Conservation (phyloP, 108 stramenopile species). For the Stephanodiscus triporus region DNA sequence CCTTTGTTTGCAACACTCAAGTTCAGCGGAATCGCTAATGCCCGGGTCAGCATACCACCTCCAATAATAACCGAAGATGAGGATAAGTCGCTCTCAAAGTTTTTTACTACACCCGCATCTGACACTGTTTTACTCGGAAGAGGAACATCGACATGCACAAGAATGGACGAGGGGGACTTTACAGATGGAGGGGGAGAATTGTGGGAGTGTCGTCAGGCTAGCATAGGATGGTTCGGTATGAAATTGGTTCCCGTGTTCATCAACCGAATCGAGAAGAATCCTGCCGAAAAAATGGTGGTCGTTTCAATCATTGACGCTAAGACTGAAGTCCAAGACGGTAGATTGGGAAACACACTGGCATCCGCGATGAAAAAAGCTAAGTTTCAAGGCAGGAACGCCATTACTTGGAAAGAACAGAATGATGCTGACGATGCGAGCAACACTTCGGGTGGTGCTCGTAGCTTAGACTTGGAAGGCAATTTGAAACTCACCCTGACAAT, state of each 20-base stretch:
- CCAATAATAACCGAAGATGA: constrained; percentile 11
- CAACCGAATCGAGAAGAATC: constrained; percentile 43
- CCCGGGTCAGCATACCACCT: constrained; percentile 9
- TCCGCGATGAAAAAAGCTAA: constrained; percentile 36
- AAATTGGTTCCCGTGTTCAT: constrained; percentile 45
- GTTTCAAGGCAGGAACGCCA: constrained; percentile 33
- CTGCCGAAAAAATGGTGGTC: constrained; percentile 8
- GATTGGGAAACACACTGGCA: constrained; percentile 30
- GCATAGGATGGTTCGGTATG: constrained; percentile 56
- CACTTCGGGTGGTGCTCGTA: not conserved
- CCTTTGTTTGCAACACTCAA: constrained; percentile 31
- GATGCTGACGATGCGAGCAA: not conserved
- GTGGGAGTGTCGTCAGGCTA: constrained; percentile 51
- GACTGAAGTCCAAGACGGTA: constrained; percentile 34
- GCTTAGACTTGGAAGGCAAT: constrained; percentile 35
- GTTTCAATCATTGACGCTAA: constrained; percentile 35
- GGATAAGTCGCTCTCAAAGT: constrained; percentile 22
- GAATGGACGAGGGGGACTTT: constrained; percentile 8
- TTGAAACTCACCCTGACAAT: constrained; percentile 44
- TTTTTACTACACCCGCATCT: constrained; percentile 27
- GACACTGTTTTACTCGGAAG: constrained; percentile 30
- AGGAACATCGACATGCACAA: constrained; percentile 16
- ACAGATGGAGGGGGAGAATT: constrained; percentile 5
- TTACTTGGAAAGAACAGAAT: constrained; percentile 27
- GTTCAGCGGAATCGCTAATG: constrained; percentile 24